These are phyloP conservation scores for Sphagnum magellanicum DNA, from an alignment of 228 moss, liverwort and hornwort genomes.

Conservation along the genomic window DNA sequence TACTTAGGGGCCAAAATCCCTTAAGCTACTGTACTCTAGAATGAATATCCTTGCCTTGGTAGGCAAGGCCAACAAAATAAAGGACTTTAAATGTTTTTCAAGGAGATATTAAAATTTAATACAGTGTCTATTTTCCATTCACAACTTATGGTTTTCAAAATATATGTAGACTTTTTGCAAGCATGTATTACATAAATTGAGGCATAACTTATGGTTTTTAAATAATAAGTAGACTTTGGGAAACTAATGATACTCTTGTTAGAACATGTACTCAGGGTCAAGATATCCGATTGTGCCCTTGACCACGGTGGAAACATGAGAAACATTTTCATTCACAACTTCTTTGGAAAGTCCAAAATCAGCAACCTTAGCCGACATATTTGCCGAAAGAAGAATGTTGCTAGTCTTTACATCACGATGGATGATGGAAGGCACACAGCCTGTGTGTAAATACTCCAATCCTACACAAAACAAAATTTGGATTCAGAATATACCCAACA, in stretches of 20 bases:
- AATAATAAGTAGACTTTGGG: neutral
- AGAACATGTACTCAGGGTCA: no score
- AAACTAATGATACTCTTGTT: neutral
- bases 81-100: neutral
- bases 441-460: constrained; percentile 17
- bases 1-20: no score
- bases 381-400: constrained; percentile 24
- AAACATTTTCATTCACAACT: neutral
- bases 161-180: neutral
- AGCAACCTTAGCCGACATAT: constrained; percentile 22
- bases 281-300: constrained; percentile 18
- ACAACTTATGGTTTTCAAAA: neutral
- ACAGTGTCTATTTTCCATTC: neutral
- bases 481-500: no score
- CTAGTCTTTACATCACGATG: constrained; percentile 29
- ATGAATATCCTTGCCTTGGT: no score
- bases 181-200: no score
- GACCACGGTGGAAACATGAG: constrained; percentile 20
- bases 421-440: constrained; percentile 23
- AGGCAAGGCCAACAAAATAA: neutral
- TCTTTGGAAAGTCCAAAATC: constrained; percentile 30
- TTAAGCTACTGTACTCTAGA: no score
- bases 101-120: neutral
- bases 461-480: no score
- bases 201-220: no score